Conservation (phyloP, 2,329 filamentous ascomycete genomes). For the Chrysoporthe puriensis region DNA sequence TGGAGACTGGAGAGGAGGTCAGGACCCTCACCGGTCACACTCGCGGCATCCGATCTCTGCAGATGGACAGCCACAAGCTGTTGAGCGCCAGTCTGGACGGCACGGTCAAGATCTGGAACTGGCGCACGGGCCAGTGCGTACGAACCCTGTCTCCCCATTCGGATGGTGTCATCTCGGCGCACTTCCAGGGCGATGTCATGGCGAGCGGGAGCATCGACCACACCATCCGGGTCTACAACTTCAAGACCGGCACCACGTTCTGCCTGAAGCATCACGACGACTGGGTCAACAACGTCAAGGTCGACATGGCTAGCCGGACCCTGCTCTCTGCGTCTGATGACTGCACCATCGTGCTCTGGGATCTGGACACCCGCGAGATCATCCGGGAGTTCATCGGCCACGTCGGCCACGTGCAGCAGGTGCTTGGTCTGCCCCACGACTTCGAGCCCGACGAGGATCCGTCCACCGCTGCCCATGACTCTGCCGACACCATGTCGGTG, state of each 20-base stretch:
- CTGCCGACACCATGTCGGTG: conserved; percentile 58
- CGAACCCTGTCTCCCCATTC: conserved; percentile 79
- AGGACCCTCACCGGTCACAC: conserved; percentile 85
- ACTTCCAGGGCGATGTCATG: conserved; percentile 83
- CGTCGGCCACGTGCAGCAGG: conserved; percentile 93
- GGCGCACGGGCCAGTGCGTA: conserved; percentile 86
- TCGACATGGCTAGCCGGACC: conserved; percentile 81
- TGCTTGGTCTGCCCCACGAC: conserved; percentile 80
- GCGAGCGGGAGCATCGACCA: conserved; percentile 89
- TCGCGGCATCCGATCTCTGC: conserved; percentile 81
- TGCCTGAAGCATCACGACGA: conserved; percentile 83
- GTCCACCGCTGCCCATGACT: conserved; percentile 46
- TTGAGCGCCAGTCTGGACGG: conserved; percentile 89
- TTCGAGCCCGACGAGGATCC: conserved; percentile 82
- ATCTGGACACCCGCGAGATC: conserved; percentile 80
- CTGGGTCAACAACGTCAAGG: conserved; percentile 95
- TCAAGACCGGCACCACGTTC: conserved; percentile 79
- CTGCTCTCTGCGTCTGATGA: conserved; percentile 94
- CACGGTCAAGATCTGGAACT: conserved; percentile 94
- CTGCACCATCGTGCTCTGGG: conserved; percentile 89
- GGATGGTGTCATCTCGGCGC: conserved; percentile 81
- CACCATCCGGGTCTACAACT: conserved; percentile 92
- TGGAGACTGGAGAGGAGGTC: conserved; percentile 83
- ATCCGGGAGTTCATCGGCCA: conserved; percentile 83
- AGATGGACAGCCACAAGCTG: conserved; percentile 90